A percentile compares a stretch with the other conserved stretches of the same genome.
These are phyloP conservation scores for Emergomyces orientalis DNA, from an alignment of 2,329 filamentous ascomycete genomes.

Conservation along the genomic window DNA sequence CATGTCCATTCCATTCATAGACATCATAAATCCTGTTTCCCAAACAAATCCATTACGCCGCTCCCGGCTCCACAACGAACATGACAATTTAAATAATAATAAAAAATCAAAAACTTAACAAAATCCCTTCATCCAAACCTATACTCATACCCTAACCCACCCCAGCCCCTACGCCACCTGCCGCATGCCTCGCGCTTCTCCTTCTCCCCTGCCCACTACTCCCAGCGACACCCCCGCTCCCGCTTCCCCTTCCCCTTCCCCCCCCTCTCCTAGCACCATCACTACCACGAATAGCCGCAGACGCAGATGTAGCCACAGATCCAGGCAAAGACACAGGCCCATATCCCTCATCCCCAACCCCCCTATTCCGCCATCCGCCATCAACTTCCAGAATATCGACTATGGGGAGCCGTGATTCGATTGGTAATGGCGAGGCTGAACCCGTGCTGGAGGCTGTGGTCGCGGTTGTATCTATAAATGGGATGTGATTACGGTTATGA, in stretches of 20 bases:
- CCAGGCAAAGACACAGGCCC: background rate
- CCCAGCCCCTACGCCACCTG: background rate
- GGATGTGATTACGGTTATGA: background rate
- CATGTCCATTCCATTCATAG: background rate
- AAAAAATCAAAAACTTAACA: background rate
- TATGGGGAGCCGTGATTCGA: slow-evolving; percentile 1
- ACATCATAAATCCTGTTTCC: background rate
- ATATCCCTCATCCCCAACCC: background rate
- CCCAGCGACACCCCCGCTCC: background rate
- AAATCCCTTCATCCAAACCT: background rate
- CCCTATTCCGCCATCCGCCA: slow-evolving; percentile 11
- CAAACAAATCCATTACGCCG: background rate
- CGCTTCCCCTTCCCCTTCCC: background rate
- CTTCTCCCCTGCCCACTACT: background rate
- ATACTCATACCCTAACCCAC: background rate
- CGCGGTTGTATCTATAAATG: background rate
- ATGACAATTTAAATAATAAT: background rate
- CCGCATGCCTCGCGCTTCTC: slow-evolving; percentile 3
- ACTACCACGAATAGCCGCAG: background rate
- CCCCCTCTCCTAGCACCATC: background rate
- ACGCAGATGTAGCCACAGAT: background rate
- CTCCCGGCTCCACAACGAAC: background rate
- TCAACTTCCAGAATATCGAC: slow-evolving; percentile 17
- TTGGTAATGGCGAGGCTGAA: background rate
- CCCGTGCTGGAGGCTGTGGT: background rate